phyloP scores from a whole-genome alignment of 169 alveolate species.

The Eimeria falciformis region DNA sequence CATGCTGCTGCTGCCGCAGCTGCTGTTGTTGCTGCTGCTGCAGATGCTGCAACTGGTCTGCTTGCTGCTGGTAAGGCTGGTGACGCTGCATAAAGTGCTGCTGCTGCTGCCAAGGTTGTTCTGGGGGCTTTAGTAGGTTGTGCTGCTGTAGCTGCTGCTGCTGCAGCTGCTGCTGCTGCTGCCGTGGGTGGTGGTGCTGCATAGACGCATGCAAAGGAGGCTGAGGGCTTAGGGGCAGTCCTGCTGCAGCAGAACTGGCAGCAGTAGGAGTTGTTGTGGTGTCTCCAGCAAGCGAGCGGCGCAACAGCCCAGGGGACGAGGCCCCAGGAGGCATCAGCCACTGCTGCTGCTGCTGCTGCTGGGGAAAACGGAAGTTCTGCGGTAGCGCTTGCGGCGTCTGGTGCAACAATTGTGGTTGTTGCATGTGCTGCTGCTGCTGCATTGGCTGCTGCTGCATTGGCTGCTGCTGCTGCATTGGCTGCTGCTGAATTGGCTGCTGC shows the following conservation, averaged over 20 bases:
- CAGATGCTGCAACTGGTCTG: conserved; percentile 24
- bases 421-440: conserved; percentile 26
- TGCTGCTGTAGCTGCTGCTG: conserved; percentile 42
- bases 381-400: conserved; percentile 37
- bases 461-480: background rate
- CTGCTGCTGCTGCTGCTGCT: conserved; percentile 49
- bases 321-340: conserved; percentile 11
- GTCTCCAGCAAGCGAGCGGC: conserved; percentile 4
- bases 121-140: background rate
- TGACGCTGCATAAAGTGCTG: conserved; percentile 13
- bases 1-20: conserved; percentile 39
- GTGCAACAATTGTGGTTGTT: conserved; percentile 4
- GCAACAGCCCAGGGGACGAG: conserved; percentile 31
- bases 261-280: conserved; percentile 17
- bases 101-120: conserved; percentile 30
- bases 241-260: conserved; percentile 10
- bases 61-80: conserved; percentile 15
- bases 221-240: conserved; percentile 9
- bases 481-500: conserved; percentile 49
- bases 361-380: conserved; percentile 4
- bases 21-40: conserved; percentile 44
- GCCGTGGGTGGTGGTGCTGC: conserved; percentile 51
- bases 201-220: background rate
- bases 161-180: conserved; percentile 45
- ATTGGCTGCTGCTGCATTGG: conserved; percentile 35